These are phyloP conservation scores for Torrubiella hemipterigena DNA, from an alignment of 2,329 filamentous ascomycete genomes.

Conservation along the genomic window DNA sequence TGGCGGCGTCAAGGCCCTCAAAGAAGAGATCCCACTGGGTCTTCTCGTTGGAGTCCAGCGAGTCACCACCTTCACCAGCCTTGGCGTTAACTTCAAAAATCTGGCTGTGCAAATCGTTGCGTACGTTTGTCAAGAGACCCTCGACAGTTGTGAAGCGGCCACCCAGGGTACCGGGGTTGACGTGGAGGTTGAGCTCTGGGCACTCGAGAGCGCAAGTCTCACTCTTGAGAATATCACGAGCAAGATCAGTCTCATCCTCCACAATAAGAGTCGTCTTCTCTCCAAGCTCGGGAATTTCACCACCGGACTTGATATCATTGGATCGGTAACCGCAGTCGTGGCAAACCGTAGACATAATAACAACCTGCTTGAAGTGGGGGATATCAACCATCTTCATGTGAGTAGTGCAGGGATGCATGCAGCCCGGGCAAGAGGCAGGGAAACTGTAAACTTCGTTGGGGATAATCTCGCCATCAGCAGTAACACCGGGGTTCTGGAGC, in stretches of 20 bases:
- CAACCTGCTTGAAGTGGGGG: conserved; percentile 93
- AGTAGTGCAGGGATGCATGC: conserved; percentile 72
- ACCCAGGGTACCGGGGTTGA: conserved; percentile 88
- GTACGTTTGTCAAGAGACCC: conserved; percentile 82
- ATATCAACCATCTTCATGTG: conserved; percentile 99
- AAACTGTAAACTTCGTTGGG: conserved; percentile 91
- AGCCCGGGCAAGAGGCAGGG: conserved; percentile 84
- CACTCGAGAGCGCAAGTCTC: conserved; percentile 83
- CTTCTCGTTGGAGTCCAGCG: conserved; percentile 53
- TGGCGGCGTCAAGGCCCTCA: conserved; percentile 59
- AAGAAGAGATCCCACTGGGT: conserved; percentile 76
- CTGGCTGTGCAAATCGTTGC: conserved; percentile 74
- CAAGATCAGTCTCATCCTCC: conserved; percentile 58
- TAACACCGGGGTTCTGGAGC: conserved; percentile 36
- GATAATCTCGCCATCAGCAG: conserved; percentile 63
- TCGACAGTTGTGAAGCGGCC: conserved; percentile 96
- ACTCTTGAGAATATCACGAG: conserved; percentile 89
- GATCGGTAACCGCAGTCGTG: conserved; percentile 86
- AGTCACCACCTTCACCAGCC: conserved; percentile 58
- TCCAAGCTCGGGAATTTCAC: conserved; percentile 77
- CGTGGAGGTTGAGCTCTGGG: conserved; percentile 73
- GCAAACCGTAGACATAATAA: conserved; percentile 90
- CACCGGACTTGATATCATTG: conserved; percentile 96
- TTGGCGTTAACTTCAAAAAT: conserved; percentile 68
- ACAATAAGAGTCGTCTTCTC: conserved; percentile 72